Conservation (phyloP, 2,329 filamentous ascomycete species). For the Ascochyta fabae region DNA sequence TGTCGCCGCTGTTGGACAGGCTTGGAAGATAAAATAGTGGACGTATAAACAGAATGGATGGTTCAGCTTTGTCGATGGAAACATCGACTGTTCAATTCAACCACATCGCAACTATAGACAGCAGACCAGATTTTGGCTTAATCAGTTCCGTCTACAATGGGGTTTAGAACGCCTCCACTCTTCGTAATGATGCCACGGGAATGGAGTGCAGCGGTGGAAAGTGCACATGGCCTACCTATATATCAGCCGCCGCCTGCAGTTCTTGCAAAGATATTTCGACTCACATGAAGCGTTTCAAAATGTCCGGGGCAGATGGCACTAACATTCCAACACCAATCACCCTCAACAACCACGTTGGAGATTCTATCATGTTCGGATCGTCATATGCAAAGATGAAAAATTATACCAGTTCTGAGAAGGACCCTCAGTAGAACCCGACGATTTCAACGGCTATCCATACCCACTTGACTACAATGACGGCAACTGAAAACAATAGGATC, state of each 20-base stretch:
- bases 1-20: neutral
- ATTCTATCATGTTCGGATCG: neutral
- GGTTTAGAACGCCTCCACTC: constrained; percentile 4
- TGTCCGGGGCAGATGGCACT: neutral
- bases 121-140: constrained; percentile 14
- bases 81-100: neutral
- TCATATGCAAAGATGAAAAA: constrained; percentile 5
- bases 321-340: neutral
- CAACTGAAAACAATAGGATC: neutral
- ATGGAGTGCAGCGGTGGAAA: constrained; percentile 13
- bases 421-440: neutral
- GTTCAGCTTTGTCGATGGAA: too few relatives aligned
- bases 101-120: neutral
- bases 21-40: neutral
- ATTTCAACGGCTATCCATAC: neutral
- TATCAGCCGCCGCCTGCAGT: constrained; percentile 16
- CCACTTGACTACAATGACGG: constrained; percentile 4
- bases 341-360: neutral
- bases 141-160: constrained; percentile 17
- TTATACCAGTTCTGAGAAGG: neutral
- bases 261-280: constrained; percentile 11
- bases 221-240: constrained; percentile 14
- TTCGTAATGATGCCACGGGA: neutral
- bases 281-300: neutral
- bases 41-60: neutral